Evolutionary conservation across 2,329 filamentous ascomycete species (phyloP), one percentile per base, ranked within the genome.

Genomic region (Neoascochyta sp.): DNA sequence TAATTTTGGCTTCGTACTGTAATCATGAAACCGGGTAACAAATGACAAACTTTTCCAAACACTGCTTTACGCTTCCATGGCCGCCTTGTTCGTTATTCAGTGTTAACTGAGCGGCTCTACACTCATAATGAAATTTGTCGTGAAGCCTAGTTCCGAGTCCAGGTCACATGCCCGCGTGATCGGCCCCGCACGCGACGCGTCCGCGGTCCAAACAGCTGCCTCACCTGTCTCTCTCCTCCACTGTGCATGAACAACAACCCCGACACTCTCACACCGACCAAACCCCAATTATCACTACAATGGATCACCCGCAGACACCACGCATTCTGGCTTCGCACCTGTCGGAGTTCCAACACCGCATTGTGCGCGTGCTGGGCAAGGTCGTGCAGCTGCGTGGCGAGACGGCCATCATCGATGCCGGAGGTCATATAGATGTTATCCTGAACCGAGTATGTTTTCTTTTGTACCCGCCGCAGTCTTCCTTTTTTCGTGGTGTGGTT

Each of bases 311-410:
- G 1, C 55, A 58, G 47, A 80, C 87, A 27, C 90, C 92, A 16
- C 88, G 92, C 63, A 79, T 95, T 61, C 86, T 85, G 26, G 83
- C 84, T 30, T 68, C 74, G 22, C 84, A 90, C 65, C 82, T 96
- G 35, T 78, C 87, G 58, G 73, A 74, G 54, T 94, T 89, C 67
- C 64, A 67, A 27, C 65, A 75, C 56, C 68, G 78, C 45, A 85
- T 84, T 41, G 85, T 96, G 41, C 88, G 88, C 50, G 72, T 96
- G 32, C 74, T 94, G 4, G 92, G 92, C 52, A 88, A 83, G 52
- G 88, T 96, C 25, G 76, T 78, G 4, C 81, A 92, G 52, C 72
- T 96, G 14, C 81, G 81, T 29, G 89, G 89, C 46, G 85, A 92
- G 29, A 75, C 77, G 28, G 90, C 88, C 0, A 78, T 80, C 5